Percentiles rank a stretch among this genome's conserved stretches.
Conservation (phyloP, 2,329 filamentous ascomycete genomes). For the Aspergillus ochraceus region DNA sequence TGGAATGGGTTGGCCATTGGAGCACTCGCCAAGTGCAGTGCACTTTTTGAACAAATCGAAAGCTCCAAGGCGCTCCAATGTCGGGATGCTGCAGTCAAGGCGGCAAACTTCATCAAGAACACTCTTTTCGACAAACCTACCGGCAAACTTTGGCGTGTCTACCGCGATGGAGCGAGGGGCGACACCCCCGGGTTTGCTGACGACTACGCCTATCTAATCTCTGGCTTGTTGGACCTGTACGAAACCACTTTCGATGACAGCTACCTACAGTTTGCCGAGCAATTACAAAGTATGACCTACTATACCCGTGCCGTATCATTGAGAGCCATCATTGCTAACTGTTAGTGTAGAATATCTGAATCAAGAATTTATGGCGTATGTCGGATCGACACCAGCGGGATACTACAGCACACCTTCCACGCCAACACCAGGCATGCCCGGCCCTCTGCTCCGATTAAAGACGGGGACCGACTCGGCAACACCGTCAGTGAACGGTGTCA, state of each 20-base stretch:
- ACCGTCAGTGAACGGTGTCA: conserved; percentile 84
- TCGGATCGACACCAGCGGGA: conserved; percentile 38
- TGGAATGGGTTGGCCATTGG: conserved; percentile 90
- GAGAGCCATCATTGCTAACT: conserved; percentile 14
- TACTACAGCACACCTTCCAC: conserved; percentile 44
- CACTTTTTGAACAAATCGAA: conserved; percentile 63
- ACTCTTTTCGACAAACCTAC: conserved; percentile 68
- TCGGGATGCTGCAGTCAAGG: conserved; percentile 64
- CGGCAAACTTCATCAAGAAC: conserved; percentile 69
- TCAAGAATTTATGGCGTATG: conserved; percentile 71
- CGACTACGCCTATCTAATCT: conserved; percentile 88
- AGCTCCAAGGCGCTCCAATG: conserved; percentile 61
- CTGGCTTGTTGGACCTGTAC: conserved; percentile 80
- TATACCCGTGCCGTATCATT: neutral
- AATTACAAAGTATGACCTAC: conserved; percentile 66
- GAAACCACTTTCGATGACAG: conserved; percentile 74
- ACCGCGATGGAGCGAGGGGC: conserved; percentile 63
- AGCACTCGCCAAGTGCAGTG: conserved; percentile 73
- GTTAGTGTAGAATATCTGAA: conserved; percentile 64
- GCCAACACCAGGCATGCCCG: conserved; percentile 60
- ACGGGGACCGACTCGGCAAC: conserved; percentile 92
- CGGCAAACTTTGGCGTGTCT: conserved; percentile 71
- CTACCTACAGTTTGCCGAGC: conserved; percentile 78
- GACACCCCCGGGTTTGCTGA: conserved; percentile 78
- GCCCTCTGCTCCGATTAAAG: conserved; percentile 77